A percentile compares a stretch with the other conserved stretches of the same genome.
Conservation (phyloP, 176 grass and related monocot genomes). For the Phyllostachys edulis region DNA sequence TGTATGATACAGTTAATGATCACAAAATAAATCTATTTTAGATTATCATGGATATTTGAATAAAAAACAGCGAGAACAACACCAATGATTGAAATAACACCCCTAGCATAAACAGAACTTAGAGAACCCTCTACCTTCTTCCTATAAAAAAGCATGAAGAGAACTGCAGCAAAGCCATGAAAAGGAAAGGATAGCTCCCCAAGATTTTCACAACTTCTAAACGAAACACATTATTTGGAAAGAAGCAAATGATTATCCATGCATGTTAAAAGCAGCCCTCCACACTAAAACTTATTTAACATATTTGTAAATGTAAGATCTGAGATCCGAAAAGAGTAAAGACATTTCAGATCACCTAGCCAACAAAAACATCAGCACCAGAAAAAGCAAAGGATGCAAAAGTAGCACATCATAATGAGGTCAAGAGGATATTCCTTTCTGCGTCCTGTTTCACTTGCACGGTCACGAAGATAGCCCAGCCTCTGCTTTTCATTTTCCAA, state of each 20-base stretch:
- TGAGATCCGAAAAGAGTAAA: background rate
- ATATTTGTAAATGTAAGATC: conserved; percentile 6
- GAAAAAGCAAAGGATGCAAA: conserved; percentile 6
- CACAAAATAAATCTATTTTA: conserved; percentile 19
- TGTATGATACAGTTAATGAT: conserved; percentile 76
- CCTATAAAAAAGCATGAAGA: background rate
- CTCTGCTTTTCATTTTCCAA: conserved; percentile 86
- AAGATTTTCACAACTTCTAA: conserved; percentile 9
- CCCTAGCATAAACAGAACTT: conserved; percentile 2
- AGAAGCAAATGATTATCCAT: conserved; percentile 16
- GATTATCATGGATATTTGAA: background rate
- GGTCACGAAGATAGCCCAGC: conserved; percentile 88
- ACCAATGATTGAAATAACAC: background rate
- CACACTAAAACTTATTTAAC: background rate
- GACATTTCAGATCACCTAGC: background rate
- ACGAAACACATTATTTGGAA: background rate
- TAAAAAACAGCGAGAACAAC: background rate
- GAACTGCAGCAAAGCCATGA: background rate
- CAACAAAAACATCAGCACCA: background rate
- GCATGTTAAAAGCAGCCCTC: background rate
- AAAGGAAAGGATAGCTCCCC: background rate
- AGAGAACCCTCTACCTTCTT: background rate
- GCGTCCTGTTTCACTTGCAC: conserved; percentile 95
- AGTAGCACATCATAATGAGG: conserved; percentile 26
- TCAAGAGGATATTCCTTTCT: conserved; percentile 98